These are phyloP conservation scores for Lentinula detonsa DNA, from an alignment of 768 basidiomycete genomes.

Conservation along the genomic window DNA sequence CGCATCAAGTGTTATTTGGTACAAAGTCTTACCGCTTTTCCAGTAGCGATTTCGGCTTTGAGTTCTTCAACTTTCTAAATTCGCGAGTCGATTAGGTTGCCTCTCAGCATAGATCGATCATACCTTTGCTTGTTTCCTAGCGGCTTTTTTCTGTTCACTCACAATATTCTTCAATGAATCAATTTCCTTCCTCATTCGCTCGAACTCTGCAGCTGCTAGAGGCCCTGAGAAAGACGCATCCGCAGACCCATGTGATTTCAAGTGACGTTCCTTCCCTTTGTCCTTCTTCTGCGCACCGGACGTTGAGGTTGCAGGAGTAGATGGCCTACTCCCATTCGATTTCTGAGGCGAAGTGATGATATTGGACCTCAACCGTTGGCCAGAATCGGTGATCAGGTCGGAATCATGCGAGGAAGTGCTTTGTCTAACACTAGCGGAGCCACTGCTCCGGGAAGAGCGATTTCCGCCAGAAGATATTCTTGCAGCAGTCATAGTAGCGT, in stretches of 20 bases:
- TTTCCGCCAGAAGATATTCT: not conserved
- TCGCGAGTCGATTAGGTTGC: not conserved
- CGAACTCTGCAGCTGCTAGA: slow-evolving; percentile 41
- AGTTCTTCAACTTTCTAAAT: slow-evolving; percentile 49
- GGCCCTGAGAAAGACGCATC: slow-evolving; percentile 20
- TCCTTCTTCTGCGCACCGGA: slow-evolving; percentile 10
- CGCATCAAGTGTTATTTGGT: not conserved
- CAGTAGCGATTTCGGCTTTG: slow-evolving; percentile 32
- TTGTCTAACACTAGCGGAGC: not conserved
- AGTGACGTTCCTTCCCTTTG: slow-evolving; percentile 16
- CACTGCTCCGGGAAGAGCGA: not conserved
- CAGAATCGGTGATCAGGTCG: not conserved
- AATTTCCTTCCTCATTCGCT: slow-evolving; percentile 51
- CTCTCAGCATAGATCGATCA: slow-evolving; percentile 7
- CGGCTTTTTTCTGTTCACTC: slow-evolving; percentile 39
- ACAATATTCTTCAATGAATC: slow-evolving; percentile 46
- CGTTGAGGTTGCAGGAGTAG: not conserved
- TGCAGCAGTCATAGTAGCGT: not conserved
- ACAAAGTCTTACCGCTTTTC: slow-evolving; percentile 27
- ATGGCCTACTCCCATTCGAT: not conserved
- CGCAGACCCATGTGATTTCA: not conserved
- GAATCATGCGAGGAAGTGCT: not conserved
- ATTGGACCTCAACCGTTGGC: not conserved
- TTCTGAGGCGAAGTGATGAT: not conserved
- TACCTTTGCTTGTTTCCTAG: slow-evolving; percentile 56